Percentiles rank a stretch among this genome's conserved stretches.
phyloP scores from a whole-genome alignment of 2,329 filamentous ascomycete genomes.

The Fusarium algeriense region DNA sequence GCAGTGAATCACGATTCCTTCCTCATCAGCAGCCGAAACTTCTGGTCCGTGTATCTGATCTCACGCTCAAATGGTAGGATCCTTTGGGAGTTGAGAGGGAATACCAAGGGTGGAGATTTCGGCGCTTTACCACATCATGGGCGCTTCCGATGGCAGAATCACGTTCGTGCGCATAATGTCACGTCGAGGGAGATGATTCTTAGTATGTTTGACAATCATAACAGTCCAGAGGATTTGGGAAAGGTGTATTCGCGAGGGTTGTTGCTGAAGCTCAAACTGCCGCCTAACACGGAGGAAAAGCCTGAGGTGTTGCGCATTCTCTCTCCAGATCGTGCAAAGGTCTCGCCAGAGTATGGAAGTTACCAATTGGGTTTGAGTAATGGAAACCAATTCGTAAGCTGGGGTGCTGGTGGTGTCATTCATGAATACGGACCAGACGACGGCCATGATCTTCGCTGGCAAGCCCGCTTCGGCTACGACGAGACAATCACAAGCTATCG shows the following conservation, averaged over 20 bases:
- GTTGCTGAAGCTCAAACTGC: slow-evolving; percentile 28
- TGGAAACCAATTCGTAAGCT: slow-evolving; percentile 41
- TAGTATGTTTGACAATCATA: slow-evolving; percentile 54
- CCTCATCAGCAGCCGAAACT: slow-evolving; percentile 42
- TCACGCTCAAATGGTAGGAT: slow-evolving; percentile 39
- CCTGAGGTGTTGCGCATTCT: slow-evolving; percentile 22
- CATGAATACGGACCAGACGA: slow-evolving; percentile 43
- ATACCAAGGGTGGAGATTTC: slow-evolving; percentile 44
- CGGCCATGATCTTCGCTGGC: slow-evolving; percentile 42
- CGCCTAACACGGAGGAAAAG: slow-evolving; percentile 20
- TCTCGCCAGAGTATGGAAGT: slow-evolving; percentile 33
- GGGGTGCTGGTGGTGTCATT: slow-evolving; percentile 42
- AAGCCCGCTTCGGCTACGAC: slow-evolving; percentile 42
- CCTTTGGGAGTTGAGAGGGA: slow-evolving; percentile 44
- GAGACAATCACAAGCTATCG: slow-evolving; percentile 40
- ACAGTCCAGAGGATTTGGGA: slow-evolving; percentile 32
- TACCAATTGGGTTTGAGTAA: slow-evolving; percentile 37
- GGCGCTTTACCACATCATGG: slow-evolving; percentile 42
- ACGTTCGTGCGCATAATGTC: slow-evolving; percentile 48
- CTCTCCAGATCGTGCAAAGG: slow-evolving; percentile 26
- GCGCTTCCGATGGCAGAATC: slow-evolving; percentile 53
- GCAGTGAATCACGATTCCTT: slow-evolving; percentile 34
- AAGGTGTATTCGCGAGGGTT: slow-evolving; percentile 25
- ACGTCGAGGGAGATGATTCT: slow-evolving; percentile 41
- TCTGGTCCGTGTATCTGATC: slow-evolving; percentile 41